Conservation (phyloP, 2,329 filamentous ascomycete species). For the Calonectria multiphialidica region DNA sequence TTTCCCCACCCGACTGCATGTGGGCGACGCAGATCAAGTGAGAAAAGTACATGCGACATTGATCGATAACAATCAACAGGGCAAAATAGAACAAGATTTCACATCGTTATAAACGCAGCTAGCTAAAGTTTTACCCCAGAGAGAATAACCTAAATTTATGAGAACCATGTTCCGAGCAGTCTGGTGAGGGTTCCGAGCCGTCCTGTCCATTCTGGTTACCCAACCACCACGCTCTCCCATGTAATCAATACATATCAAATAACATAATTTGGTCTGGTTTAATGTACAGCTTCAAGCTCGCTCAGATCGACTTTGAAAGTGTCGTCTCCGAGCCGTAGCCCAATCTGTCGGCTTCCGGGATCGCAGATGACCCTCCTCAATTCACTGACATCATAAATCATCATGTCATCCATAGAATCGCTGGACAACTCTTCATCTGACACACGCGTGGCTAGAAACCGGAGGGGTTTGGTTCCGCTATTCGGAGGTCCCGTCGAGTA, state of each 20-base stretch:
- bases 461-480: neutral
- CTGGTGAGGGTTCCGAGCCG: neutral
- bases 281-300: neutral
- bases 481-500: constrained; percentile 18
- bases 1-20: constrained; percentile 4
- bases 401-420: neutral
- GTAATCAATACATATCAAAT: neutral
- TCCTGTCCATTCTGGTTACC: neutral
- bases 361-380: constrained; percentile 1
- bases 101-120: no score
- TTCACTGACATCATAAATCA: constrained; percentile 10
- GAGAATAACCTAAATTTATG: neutral
- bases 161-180: neutral
- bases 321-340: neutral
- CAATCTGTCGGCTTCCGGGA: neutral
- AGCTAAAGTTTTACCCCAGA: no score
- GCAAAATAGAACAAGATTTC: neutral
- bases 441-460: constrained; percentile 20
- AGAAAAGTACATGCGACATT: neutral
- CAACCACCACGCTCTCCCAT: neutral
- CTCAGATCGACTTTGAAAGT: neutral
- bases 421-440: constrained; percentile 2
- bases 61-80: neutral
- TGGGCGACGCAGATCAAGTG: neutral
- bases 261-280: neutral